Evolutionary conservation across 345 rosid species (phyloP).

Genomic region (Eutrema yunnanense): DNA sequence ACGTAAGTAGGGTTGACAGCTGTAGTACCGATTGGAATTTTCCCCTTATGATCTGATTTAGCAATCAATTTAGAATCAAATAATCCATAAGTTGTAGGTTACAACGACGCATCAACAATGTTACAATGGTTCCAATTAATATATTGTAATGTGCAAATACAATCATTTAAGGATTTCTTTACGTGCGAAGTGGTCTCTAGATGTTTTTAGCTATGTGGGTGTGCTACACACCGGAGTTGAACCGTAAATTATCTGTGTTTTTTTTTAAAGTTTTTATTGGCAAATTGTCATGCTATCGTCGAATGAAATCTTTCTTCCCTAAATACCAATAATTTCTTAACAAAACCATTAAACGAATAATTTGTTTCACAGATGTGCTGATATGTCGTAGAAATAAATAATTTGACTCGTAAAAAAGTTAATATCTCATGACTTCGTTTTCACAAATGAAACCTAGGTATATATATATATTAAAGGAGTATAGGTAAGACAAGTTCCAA

Average conservation of each 20-base stretch:
- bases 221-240: not conserved
- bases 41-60: not conserved
- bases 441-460: not conserved
- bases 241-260: not conserved
- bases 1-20: constrained; percentile 18
- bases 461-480: not conserved
- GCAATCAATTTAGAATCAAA: not conserved
- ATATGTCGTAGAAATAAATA: not conserved
- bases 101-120: constrained; percentile 13
- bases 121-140: not conserved
- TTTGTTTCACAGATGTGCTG: not conserved
- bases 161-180: constrained; percentile 8
- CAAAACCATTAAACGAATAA: not conserved
- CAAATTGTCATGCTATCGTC: not conserved
- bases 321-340: not conserved
- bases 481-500: not conserved
- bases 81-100: not conserved
- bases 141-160: not conserved
- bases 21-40: not conserved
- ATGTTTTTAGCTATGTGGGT: not conserved
- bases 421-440: not conserved
- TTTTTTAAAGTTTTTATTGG: too few relatives aligned
- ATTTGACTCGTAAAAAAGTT: not conserved
- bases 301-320: not conserved
- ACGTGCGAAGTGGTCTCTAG: constrained; percentile 2